Conservation (phyloP, 192 early-diverging fungal genomes). For the Phlyctochytrium planicorne region DNA sequence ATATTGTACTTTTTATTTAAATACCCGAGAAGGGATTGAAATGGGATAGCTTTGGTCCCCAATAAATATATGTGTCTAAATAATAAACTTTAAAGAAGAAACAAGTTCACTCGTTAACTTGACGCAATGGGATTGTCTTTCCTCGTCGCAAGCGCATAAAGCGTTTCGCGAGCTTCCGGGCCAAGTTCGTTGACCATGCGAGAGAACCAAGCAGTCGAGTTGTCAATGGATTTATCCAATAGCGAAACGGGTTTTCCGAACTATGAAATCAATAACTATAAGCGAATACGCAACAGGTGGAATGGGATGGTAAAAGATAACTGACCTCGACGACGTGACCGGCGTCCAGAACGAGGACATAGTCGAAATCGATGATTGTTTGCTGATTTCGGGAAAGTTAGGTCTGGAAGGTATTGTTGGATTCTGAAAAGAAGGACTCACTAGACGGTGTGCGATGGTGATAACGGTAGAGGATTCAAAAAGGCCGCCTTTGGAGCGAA, state of each 20-base stretch:
- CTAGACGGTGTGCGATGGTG: conserved; percentile 43
- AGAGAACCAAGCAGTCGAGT: conserved; percentile 36
- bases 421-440: conserved; percentile 22
- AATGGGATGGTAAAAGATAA: neutral
- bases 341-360: conserved; percentile 72
- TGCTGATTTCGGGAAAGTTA: conserved; percentile 25
- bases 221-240: conserved; percentile 26
- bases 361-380: conserved; percentile 62
- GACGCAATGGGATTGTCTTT: no score
- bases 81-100: no score
- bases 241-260: conserved; percentile 46
- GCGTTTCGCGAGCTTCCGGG: conserved; percentile 23
- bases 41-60: no score
- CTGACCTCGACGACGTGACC: conserved; percentile 62
- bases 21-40: no score
- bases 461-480: conserved; percentile 35
- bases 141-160: conserved; percentile 26
- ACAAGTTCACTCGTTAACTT: no score
- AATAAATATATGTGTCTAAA: no score
- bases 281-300: neutral
- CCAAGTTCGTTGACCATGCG: conserved; percentile 44
- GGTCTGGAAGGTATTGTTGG: neutral
- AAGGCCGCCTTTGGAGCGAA: conserved; percentile 19
- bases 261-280: neutral
- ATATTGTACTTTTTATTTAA: no score